Conservation (phyloP, 306 rosid genomes). For the Begonia peltatifolia region DNA sequence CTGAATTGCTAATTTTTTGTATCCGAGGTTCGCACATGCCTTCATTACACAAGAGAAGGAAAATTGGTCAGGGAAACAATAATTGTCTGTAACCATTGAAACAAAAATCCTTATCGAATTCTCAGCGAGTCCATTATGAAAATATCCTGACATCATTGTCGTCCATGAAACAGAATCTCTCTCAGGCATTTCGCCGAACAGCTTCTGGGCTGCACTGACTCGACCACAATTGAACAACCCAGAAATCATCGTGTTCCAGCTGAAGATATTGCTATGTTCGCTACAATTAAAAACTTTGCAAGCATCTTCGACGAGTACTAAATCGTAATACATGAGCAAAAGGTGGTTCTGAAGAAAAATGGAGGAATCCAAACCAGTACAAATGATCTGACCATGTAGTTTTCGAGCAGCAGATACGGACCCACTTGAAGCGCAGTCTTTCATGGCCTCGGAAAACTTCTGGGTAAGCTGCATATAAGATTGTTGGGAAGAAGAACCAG, state of each 20-base stretch:
- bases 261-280: slow-evolving; percentile 20
- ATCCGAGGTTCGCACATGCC: slow-evolving; percentile 32
- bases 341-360: slow-evolving; percentile 47
- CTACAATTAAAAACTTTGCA: slow-evolving; percentile 18
- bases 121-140: slow-evolving; percentile 21
- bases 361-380: slow-evolving; percentile 35
- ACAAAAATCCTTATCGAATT: slow-evolving; percentile 21
- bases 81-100: slow-evolving; percentile 16
- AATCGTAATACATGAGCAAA: slow-evolving; percentile 38
- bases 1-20: slow-evolving; percentile 25
- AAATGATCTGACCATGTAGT: slow-evolving; percentile 44
- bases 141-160: slow-evolving; percentile 43
- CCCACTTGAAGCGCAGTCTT: slow-evolving; percentile 22
- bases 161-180: slow-evolving; percentile 56
- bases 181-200: slow-evolving; percentile 44
- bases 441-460: slow-evolving; percentile 38
- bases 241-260: slow-evolving; percentile 42
- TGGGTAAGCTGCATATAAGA: slow-evolving; percentile 45
- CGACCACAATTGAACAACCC: slow-evolving; percentile 24
- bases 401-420: slow-evolving; percentile 25
- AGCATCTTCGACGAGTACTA: slow-evolving; percentile 26
- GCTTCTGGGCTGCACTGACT: slow-evolving; percentile 19
- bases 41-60: slow-evolving; percentile 39
- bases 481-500: slow-evolving; percentile 1
- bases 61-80: slow-evolving; percentile 17